These are phyloP conservation scores for Globisporangium yorkense DNA, from an alignment of 352 stramenopile genomes.

Conservation along the genomic window DNA sequence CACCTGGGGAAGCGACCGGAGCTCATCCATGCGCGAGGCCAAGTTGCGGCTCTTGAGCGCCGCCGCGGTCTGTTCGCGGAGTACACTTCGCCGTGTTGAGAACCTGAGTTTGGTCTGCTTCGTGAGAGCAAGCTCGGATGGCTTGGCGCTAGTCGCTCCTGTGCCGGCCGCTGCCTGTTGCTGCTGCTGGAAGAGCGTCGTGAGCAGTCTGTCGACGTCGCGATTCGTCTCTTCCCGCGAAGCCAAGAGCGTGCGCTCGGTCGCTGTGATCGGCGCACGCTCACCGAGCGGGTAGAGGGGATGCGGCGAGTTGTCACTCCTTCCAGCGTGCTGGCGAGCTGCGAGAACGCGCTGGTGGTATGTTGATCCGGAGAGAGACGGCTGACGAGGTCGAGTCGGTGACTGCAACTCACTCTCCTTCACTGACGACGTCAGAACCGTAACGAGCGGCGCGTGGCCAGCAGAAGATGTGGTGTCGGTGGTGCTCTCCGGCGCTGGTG, in stretches of 20 bases:
- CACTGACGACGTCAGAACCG: background rate
- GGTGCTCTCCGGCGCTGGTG: constrained; percentile 1
- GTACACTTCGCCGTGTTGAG: constrained; percentile 33
- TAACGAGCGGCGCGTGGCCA: background rate
- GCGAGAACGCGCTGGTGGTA: constrained; percentile 34
- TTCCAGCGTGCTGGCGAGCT: constrained; percentile 7
- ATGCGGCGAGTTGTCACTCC: background rate
- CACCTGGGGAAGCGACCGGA: constrained; percentile 45
- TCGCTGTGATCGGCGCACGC: constrained; percentile 19
- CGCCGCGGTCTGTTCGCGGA: constrained; percentile 45
- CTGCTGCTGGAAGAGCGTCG: constrained; percentile 28
- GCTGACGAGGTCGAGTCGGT: constrained; percentile 18
- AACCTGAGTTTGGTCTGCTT: constrained; percentile 16
- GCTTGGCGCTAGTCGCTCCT: background rate
- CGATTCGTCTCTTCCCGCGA: constrained; percentile 35
- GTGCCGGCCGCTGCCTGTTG: background rate
- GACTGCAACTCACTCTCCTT: constrained; percentile 5
- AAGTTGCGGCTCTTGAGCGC: constrained; percentile 48
- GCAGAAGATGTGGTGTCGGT: background rate
- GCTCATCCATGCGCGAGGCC: constrained; percentile 44
- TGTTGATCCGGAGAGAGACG: constrained; percentile 28
- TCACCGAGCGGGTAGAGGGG: constrained; percentile 12
- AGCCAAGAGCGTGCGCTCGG: constrained; percentile 20
- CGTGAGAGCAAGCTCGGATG: background rate
- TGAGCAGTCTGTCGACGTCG: constrained; percentile 34